A percentile compares a stretch with the other conserved stretches of the same genome.
These are phyloP conservation scores for Magnaporthiopsis poae DNA, from an alignment of 2,329 filamentous ascomycete genomes.

Conservation along the genomic window DNA sequence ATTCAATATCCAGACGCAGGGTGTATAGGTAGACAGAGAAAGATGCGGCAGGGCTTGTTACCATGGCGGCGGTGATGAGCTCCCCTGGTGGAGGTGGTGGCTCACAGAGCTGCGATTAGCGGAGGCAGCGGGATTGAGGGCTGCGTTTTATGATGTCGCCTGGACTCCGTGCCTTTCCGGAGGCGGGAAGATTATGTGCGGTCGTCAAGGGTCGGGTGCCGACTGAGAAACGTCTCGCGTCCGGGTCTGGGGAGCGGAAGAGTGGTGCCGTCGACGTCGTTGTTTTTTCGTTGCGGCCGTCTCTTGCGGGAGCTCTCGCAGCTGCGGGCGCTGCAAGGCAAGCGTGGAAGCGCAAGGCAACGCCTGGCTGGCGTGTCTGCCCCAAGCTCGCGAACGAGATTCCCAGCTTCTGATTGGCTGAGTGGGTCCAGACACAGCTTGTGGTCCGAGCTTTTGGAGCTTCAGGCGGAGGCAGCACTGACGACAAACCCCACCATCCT, in stretches of 20 bases:
- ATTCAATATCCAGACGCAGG: neutral
- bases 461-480: neutral
- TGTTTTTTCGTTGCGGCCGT: slow-evolving; percentile 2
- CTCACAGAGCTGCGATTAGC: no score
- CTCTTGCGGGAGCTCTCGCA: neutral
- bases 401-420: neutral
- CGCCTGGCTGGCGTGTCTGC: slow-evolving; percentile 11
- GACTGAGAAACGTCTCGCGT: no score
- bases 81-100: neutral
- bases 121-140: no score
- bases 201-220: no score
- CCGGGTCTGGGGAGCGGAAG: neutral
- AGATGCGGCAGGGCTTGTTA: slow-evolving; percentile 5
- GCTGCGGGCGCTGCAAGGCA: slow-evolving; percentile 6
- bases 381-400: neutral
- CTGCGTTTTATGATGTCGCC: neutral
- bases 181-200: no score
- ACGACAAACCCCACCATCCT: neutral
- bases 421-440: neutral
- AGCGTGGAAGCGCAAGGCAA: slow-evolving; percentile 11
- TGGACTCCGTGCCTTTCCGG: neutral
- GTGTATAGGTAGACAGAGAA: slow-evolving; percentile 6
- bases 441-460: neutral
- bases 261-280: neutral
- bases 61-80: slow-evolving; percentile 10